These are phyloP conservation scores for Bryum argenteum DNA, from an alignment of 225 moss, liverwort and hornwort species.

Conservation along the genomic window DNA sequence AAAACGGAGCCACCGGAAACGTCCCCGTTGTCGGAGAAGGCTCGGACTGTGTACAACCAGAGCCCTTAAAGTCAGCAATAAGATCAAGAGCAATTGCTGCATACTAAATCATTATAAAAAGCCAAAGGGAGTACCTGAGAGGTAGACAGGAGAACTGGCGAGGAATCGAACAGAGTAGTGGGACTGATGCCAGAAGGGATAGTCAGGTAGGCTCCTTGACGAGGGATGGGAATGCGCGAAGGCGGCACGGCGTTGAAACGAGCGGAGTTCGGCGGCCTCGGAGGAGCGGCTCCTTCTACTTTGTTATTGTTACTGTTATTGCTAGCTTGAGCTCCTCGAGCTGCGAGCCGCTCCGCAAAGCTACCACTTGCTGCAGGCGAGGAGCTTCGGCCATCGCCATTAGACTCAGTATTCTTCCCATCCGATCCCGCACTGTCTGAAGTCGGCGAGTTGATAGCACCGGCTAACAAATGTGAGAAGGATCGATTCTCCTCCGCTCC, in stretches of 20 bases:
- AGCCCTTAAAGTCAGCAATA: neutral
- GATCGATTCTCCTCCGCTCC: constrained; percentile 62
- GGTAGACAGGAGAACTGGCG: constrained; percentile 78
- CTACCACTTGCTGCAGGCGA: constrained; percentile 68
- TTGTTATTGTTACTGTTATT: constrained; percentile 55
- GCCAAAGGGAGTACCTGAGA: constrained; percentile 59
- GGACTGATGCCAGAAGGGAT: constrained; percentile 97
- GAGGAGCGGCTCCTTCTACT: constrained; percentile 40
- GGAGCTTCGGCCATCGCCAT: constrained; percentile 58
- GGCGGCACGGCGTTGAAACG: constrained; percentile 70
- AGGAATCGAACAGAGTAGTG: constrained; percentile 75
- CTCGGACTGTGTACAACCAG: constrained; percentile 64
- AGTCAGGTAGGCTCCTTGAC: constrained; percentile 65
- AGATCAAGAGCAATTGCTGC: neutral
- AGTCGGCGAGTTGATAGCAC: constrained; percentile 65
- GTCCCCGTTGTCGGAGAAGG: constrained; percentile 97
- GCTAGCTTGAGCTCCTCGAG: constrained; percentile 51
- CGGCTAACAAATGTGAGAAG: constrained; percentile 76
- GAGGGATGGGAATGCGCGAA: constrained; percentile 78
- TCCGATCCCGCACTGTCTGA: constrained; percentile 43
- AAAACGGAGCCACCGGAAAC: constrained; percentile 65
- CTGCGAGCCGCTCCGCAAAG: constrained; percentile 85
- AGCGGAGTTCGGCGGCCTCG: constrained; percentile 51
- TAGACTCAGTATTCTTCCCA: constrained; percentile 46
- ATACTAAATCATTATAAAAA: neutral